Evolutionary conservation across 148 eudicot species (phyloP), one percentile per base, ranked within the genome.

Genomic region (Rhododendron ovatum): DNA sequence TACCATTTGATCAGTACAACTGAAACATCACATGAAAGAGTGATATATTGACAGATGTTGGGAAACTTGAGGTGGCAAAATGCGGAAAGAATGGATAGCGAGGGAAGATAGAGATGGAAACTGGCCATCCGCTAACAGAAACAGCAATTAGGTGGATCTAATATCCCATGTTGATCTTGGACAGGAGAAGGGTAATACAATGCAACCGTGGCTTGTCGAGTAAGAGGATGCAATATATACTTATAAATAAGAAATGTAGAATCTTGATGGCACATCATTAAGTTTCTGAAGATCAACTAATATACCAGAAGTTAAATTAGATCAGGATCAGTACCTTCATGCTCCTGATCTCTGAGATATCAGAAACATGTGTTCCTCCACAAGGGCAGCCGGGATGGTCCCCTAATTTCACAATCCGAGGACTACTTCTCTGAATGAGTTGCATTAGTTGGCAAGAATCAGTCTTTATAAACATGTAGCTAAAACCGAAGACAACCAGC

Each of bases 311-410:
- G 37, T 45, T 45, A 73, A 24, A 83, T 50, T 1, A 51, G 35
- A 15, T 8, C 3, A 59, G 18, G 35, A 78, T 73, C 10, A 7
- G 37, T 88, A 95, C 98, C 98, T 91, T 93, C 30, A 95, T 83
- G 87, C 92, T 88, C 82, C 77, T 73, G 55, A 95, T 90, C 65
- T 94, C 96, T 71, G 92, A 91, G 85, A 95, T 89, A 84, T 95
- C 93, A 81, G 48, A 57, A 71, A 93, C 95, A 85, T 95, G 98
- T 39, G 98, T 95, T 65, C 97, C 98, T 0, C 97, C 98, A 89
- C 98, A 95, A 63, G 98, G 98, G 87, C 97, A 93, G 83, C 97
- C 96, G 7, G 92, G 95, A 89, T 86, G 85, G 78, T 93, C 93
- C 47, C 96, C 97, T n/a, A 95, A 84, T 89, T 87, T 90, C 87